Conservation (phyloP, 345 rosid genomes). For the Corymbia maculata region DNA sequence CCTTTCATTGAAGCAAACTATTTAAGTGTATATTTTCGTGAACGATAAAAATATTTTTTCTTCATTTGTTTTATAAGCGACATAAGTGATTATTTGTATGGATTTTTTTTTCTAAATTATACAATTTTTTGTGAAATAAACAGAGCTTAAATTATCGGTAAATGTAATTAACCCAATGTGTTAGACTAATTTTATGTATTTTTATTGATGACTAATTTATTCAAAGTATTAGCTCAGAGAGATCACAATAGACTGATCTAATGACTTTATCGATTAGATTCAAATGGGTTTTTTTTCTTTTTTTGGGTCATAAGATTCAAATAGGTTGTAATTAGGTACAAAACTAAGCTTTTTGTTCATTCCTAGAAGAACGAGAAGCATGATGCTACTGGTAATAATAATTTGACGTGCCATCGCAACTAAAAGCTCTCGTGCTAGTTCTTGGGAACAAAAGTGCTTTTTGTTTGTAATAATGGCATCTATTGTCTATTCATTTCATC, state of each 20-base stretch:
- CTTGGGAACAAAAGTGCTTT: not conserved
- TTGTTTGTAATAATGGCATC: not conserved
- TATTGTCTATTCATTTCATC: not conserved
- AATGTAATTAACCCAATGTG: not conserved
- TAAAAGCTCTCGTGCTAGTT: not conserved
- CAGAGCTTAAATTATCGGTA: not conserved
- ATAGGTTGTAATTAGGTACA: not conserved
- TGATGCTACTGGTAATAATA: not conserved
- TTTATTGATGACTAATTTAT: not conserved
- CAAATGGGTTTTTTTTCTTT: not conserved
- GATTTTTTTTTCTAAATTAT: too few species aligned
- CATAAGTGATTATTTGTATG: too few species aligned
- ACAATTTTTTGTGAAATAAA: too few species aligned
- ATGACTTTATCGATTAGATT: not conserved
- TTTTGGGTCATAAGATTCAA: not conserved
- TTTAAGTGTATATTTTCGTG: not conserved
- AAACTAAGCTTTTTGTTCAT: not conserved
- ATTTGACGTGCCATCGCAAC: not conserved
- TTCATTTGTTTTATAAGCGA: too few species aligned
- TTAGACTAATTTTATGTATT: not conserved
- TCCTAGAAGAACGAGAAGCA: not conserved
- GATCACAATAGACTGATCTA: not conserved
- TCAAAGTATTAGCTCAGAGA: not conserved
- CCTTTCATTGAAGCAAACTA: not conserved
- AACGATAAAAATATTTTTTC: too few species aligned